phyloP scores from a whole-genome alignment of 495 filamentous ascomycete genomes.

The Hypoxylon cercidicola region DNA sequence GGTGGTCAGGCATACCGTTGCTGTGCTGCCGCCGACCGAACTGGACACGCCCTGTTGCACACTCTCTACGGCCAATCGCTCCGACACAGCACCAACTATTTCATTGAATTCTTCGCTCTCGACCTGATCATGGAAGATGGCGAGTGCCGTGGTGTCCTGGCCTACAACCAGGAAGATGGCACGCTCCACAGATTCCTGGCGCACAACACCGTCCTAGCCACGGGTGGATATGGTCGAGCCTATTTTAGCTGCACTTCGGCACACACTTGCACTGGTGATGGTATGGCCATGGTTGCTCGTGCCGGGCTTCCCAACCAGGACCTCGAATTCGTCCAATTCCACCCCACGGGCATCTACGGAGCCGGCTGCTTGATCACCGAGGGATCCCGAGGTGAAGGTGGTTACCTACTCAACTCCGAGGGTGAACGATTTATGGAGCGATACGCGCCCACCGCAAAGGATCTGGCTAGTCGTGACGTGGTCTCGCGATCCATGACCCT shows the following conservation, averaged over 20 bases:
- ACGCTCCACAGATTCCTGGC: constrained; percentile 96
- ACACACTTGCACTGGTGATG: constrained; percentile 97
- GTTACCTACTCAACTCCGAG: constrained; percentile 94
- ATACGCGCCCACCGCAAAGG: constrained; percentile 97
- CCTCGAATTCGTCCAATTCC: constrained; percentile 99
- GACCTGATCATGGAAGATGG: constrained; percentile 97
- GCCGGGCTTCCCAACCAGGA: constrained; percentile 98
- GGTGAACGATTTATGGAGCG: constrained; percentile 99
- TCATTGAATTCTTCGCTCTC: constrained; percentile 98
- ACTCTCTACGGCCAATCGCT: constrained; percentile 98
- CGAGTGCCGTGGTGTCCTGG: constrained; percentile 93
- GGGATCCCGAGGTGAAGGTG: constrained; percentile 97
- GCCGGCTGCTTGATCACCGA: constrained; percentile 98
- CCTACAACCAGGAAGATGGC: constrained; percentile 98
- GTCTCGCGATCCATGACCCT: constrained; percentile 97
- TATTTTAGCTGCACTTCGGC: constrained; percentile 98
- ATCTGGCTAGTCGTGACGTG: constrained; percentile 91
- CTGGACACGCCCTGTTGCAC: constrained; percentile 95
- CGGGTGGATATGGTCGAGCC: constrained; percentile 94
- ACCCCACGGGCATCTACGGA: constrained; percentile 98
- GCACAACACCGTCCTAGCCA: constrained; percentile 94
- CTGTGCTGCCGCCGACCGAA: constrained; percentile 93
- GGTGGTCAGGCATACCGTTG: constrained; percentile 97
- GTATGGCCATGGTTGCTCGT: constrained; percentile 98
- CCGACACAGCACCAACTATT: constrained; percentile 97